Evolutionary conservation across 768 basidiomycete species (phyloP), one percentile per base, ranked within the genome.

Genomic region (Boletus edulis): DNA sequence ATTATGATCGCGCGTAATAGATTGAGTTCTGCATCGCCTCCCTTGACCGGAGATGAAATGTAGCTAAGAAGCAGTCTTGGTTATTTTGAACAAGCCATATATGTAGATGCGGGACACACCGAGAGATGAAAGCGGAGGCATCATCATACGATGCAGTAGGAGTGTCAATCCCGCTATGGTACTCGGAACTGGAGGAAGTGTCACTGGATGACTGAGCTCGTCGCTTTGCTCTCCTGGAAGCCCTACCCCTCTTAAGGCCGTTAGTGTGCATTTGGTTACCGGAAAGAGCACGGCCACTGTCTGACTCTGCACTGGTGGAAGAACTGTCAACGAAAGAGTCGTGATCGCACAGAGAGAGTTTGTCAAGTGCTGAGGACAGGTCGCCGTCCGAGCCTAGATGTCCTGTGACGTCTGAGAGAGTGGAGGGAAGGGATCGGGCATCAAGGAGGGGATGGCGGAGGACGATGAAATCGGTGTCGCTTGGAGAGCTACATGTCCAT

Each of bases 1-100:
- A 91, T 75, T 60, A 89, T 83, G 55, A 91, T 79, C 0, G 87
- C 83, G 54, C 90, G 89, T 7, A 91, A 75, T 38, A 91, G 74
- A 7, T 79, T 76, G 35, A 91, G 79, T 38, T 81, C 75, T 24
- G 52, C 18, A 18, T 45, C 56, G 0, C 49, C 52, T 27, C 54
- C 57, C 32, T 56, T 52, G 22, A 48, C 46, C 18, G 67, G 65
- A 24, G 51, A 49, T n/a, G 62, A 59, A 44, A 72, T 55, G 38
- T 62, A 60, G 38, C 69, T 69, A 32, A 49, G 43, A 47, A 47
- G 38, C n/a, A 27, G 13, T 3, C 14, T 41, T 24, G 48, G 48
- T 6, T 24, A 42, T 10, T 37, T 45, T 24, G 34, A 34, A 38
- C 15, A 13, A 17, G 31, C 32, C 42, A 39, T 9, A 2, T 9